Conservation (phyloP, 805 yeast genomes). For the Kluyveromyces wickerhamii region DNA sequence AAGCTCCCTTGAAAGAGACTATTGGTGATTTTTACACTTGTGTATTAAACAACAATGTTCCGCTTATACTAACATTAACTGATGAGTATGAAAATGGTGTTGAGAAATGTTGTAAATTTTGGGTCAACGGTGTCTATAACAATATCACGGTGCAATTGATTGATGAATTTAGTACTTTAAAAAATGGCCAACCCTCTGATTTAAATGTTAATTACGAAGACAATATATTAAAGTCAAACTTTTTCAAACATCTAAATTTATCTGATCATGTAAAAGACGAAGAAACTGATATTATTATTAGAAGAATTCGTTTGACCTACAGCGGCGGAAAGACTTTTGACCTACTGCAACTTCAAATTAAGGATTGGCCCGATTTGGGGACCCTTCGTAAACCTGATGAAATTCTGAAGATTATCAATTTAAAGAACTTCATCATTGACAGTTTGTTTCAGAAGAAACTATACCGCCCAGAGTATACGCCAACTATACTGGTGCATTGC, state of each 20-base stretch:
- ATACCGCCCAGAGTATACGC: slow-evolving; percentile 23
- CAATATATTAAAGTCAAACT: not conserved
- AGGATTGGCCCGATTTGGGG: slow-evolving; percentile 81
- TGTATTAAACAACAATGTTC: slow-evolving; percentile 52
- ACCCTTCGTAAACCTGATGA: slow-evolving; percentile 49
- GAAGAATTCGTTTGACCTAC: slow-evolving; percentile 36
- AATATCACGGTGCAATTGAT: slow-evolving; percentile 22
- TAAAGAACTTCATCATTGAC: slow-evolving; percentile 38
- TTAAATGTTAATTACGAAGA: slow-evolving; percentile 12
- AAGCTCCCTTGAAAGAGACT: slow-evolving; percentile 76
- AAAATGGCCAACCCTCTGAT: slow-evolving; percentile 16
- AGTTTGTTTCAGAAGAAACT: slow-evolving; percentile 12
- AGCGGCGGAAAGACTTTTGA: slow-evolving; percentile 31
- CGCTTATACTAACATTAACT: slow-evolving; percentile 67
- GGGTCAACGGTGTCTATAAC: slow-evolving; percentile 54
- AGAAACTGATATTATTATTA: slow-evolving; percentile 19
- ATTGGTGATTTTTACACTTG: slow-evolving; percentile 81
- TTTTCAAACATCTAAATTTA: not conserved
- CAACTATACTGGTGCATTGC: slow-evolving; percentile 74
- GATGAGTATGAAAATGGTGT: slow-evolving; percentile 68
- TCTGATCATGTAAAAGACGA: slow-evolving; percentile 10
- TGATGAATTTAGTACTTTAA: slow-evolving; percentile 13
- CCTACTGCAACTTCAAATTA: slow-evolving; percentile 66
- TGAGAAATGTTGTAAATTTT: slow-evolving; percentile 76
- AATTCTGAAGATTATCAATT: slow-evolving; percentile 43